These are phyloP conservation scores for Boeremia lycopersici DNA, from an alignment of 2,329 filamentous ascomycete genomes.

Conservation along the genomic window DNA sequence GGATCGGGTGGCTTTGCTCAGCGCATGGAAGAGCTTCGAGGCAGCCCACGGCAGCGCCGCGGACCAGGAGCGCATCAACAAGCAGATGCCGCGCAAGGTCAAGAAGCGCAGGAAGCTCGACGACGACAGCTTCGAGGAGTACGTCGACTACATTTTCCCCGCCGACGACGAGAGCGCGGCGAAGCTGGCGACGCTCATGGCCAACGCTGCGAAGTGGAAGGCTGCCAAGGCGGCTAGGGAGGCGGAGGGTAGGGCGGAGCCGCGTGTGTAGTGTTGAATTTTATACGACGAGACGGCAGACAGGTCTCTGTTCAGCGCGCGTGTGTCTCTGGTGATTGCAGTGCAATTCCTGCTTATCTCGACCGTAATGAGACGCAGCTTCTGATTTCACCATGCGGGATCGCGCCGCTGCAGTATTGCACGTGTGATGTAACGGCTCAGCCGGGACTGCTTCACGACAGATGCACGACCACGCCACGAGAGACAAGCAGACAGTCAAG, in stretches of 20 bases:
- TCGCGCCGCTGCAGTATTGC: no score
- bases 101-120: conserved; percentile 93
- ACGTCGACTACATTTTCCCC: conserved; percentile 96
- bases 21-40: conserved; percentile 93
- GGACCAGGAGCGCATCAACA: conserved; percentile 82
- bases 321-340: no score
- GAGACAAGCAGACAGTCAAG: no score
- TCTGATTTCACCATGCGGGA: no score
- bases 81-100: conserved; percentile 89
- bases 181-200: conserved; percentile 81
- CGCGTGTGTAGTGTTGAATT: background rate
- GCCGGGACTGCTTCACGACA: no score
- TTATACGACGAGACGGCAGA: background rate
- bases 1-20: conserved; percentile 88
- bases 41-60: conserved; percentile 76
- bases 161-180: conserved; percentile 88
- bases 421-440: no score
- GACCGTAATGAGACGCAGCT: no score
- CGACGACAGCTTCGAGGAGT: conserved; percentile 94
- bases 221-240: conserved; percentile 51
- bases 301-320: background rate
- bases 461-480: no score
- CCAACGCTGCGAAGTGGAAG: conserved; percentile 90
- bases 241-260: conserved; percentile 9
- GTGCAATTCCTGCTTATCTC: no score